phyloP scores from a whole-genome alignment of 441 rosid species.

The Iberis amara region DNA sequence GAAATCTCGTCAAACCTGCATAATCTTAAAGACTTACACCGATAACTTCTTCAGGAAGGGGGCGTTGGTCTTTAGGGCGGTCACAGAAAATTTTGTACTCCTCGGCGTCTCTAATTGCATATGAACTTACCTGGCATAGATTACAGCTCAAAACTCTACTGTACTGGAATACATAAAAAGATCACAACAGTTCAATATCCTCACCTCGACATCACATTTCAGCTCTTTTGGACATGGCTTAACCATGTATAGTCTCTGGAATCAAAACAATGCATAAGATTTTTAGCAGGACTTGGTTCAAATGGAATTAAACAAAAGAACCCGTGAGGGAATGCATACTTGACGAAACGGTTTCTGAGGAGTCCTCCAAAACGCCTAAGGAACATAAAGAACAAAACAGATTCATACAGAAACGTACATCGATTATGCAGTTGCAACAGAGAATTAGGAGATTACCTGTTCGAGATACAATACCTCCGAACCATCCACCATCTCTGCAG shows the following conservation, averaged over 20 bases:
- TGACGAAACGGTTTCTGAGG: slow-evolving; percentile 89
- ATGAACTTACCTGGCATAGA: slow-evolving; percentile 51
- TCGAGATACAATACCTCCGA: slow-evolving; percentile 67
- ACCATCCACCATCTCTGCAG: slow-evolving; percentile 84
- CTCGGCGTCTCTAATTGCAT: slow-evolving; percentile 79
- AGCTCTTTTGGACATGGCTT: slow-evolving; percentile 88
- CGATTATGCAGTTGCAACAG: not conserved
- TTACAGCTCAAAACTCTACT: too few species aligned
- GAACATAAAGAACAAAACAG: not conserved
- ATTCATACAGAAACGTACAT: not conserved
- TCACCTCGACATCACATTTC: slow-evolving; percentile 90
- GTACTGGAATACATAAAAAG: too few species aligned
- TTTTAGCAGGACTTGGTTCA: too few species aligned
- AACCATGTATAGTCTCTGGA: slow-evolving; percentile 82
- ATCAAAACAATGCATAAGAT: not conserved
- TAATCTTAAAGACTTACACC: slow-evolving; percentile 45
- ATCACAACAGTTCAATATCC: slow-evolving; percentile 11
- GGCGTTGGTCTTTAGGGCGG: slow-evolving; percentile 76
- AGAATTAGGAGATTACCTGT: slow-evolving; percentile 43
- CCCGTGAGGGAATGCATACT: slow-evolving; percentile 33
- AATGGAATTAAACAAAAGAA: too few species aligned
- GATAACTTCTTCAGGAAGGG: slow-evolving; percentile 78
- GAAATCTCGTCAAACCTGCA: too few species aligned
- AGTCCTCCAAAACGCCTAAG: slow-evolving; percentile 80
- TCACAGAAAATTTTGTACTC: slow-evolving; percentile 87